phyloP scores from a whole-genome alignment of 2,329 filamentous ascomycete species.

The Myotisia sp. region DNA sequence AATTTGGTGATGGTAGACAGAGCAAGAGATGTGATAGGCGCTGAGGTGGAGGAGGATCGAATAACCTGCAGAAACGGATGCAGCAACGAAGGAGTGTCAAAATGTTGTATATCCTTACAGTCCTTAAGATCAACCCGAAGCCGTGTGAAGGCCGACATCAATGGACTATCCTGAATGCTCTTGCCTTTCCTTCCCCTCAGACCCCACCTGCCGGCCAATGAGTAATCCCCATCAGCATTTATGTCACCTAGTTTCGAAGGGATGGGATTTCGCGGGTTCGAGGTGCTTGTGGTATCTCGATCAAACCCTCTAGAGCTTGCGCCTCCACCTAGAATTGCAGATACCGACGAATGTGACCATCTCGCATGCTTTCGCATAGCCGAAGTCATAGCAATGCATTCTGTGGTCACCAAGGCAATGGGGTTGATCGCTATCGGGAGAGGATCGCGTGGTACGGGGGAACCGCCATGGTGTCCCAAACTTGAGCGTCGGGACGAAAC shows the following conservation, averaged over 20 bases:
- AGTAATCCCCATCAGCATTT: constrained; percentile 22
- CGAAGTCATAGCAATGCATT: constrained; percentile 97
- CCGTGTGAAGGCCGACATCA: constrained; percentile 88
- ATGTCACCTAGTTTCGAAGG: constrained; percentile 14
- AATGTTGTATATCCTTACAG: constrained; percentile 76
- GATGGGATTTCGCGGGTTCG: constrained; percentile 20
- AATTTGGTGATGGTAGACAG: constrained; percentile 92
- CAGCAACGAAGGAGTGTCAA: constrained; percentile 78
- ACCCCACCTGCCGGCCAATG: constrained; percentile 73
- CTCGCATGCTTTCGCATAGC: constrained; percentile 96
- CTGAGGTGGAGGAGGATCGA: constrained; percentile 86
- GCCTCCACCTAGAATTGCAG: constrained; percentile 76
- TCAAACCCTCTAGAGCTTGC: constrained; percentile 34
- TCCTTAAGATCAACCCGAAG: constrained; percentile 74
- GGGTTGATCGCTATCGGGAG: constrained; percentile 64
- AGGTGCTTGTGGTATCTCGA: constrained; percentile 27
- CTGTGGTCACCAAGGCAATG: constrained; percentile 84
- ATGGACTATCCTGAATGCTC: constrained; percentile 91
- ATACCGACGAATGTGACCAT: constrained; percentile 90
- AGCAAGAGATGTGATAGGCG: constrained; percentile 88
- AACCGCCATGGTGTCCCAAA: too few relatives aligned
- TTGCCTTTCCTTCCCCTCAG: constrained; percentile 88
- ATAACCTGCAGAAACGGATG: constrained; percentile 95
- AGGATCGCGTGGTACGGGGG: constrained; percentile 1
- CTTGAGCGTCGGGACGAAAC: constrained; percentile 1